Evolutionary conservation across 129 eudicot genomes (phyloP).

Genomic region (Logfia minima): DNA sequence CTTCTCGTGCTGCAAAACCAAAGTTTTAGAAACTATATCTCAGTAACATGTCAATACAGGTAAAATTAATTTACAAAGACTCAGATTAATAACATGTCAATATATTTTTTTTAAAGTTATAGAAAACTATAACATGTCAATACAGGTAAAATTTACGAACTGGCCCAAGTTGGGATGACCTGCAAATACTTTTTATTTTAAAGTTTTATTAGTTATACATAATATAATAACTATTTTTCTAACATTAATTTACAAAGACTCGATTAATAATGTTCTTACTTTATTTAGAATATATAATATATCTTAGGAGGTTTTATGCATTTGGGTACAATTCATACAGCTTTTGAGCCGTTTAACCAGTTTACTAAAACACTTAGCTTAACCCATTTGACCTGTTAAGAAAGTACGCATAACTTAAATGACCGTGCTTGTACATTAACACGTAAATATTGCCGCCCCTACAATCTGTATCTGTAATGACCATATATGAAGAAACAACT

Average conservation of each 20-base stretch:
- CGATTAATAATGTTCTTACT: not conserved
- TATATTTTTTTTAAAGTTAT: not conserved
- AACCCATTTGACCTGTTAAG: not conserved
- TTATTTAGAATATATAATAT: not conserved
- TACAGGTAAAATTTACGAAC: not conserved
- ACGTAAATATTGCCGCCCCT: not conserved
- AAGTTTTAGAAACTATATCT: not conserved
- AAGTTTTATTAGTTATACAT: not conserved
- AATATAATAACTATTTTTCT: not conserved
- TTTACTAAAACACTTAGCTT: not conserved
- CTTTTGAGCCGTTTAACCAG: not conserved
- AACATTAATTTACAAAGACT: not conserved
- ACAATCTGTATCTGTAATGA: not conserved
- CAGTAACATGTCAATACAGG: not conserved
- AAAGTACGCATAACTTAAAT: not conserved
- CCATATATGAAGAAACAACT: not conserved
- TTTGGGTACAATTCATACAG: not conserved
- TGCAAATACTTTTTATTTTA: not conserved
- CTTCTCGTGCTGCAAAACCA: slow-evolving; percentile 67
- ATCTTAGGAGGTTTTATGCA: not conserved
- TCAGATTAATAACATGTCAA: no score
- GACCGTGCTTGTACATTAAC: not conserved
- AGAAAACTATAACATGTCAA: not conserved
- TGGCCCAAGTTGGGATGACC: not conserved
- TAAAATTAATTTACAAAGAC: no score